phyloP scores from a whole-genome alignment of 1,139 yeast genomes.

The Suhomyces ambrosiae region DNA sequence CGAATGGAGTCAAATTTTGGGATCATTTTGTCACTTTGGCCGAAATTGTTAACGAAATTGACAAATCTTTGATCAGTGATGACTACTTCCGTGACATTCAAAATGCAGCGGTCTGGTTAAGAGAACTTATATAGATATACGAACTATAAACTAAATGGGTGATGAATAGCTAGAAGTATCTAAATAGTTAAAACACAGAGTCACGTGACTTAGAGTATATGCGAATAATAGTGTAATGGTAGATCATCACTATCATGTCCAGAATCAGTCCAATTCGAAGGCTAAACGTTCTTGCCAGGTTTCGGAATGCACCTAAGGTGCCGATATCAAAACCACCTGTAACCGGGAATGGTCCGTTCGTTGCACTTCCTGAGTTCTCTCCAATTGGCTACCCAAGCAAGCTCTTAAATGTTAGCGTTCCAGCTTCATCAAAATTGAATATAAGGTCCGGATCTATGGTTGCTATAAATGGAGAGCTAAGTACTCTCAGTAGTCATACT shows the following conservation, averaged over 20 bases:
- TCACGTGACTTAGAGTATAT: neutral
- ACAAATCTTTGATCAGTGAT: constrained; percentile 36
- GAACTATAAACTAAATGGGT: too few species aligned
- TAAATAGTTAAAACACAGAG: too few species aligned
- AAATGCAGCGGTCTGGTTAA: constrained; percentile 49
- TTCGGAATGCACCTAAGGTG: constrained; percentile 1
- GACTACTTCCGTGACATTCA: constrained; percentile 35
- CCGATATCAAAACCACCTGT: constrained; percentile 17
- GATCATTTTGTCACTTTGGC: constrained; percentile 43
- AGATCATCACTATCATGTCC: neutral
- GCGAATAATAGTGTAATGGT: neutral
- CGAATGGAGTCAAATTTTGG: constrained; percentile 44
- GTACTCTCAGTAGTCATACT: constrained; percentile 19
- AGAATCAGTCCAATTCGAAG: constrained; percentile 4
- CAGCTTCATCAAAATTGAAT: constrained; percentile 35
- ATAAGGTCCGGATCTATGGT: constrained; percentile 36
- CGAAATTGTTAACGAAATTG: constrained; percentile 36
- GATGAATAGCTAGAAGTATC: too few species aligned
- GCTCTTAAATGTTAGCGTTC: constrained; percentile 38
- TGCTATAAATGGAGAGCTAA: constrained; percentile 39
- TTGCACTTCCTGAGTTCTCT: constrained; percentile 37
- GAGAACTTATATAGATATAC: constrained; percentile 23
- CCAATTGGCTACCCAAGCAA: constrained; percentile 36
- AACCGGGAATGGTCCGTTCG: constrained; percentile 46
- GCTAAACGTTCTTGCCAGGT: constrained; percentile 6